Conservation (phyloP, 768 basidiomycete genomes). For the Russula compacta region DNA sequence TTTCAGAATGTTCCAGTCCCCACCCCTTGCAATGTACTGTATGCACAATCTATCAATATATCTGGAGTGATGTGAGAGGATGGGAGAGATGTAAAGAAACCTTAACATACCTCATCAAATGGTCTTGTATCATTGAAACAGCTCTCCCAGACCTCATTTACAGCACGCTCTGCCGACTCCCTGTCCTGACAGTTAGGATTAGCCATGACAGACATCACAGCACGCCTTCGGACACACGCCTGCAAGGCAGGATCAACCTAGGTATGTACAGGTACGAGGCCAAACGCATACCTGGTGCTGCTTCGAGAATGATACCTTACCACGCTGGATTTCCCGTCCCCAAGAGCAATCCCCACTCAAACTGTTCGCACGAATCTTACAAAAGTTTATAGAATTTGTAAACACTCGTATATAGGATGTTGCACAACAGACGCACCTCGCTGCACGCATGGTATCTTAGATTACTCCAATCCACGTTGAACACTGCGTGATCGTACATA, state of each 20-base stretch:
- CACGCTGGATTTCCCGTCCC: conserved; percentile 70
- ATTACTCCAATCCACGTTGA: conserved; percentile 88
- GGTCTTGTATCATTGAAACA: conserved; percentile 94
- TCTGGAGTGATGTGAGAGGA: not conserved
- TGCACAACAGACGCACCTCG: conserved; percentile 64
- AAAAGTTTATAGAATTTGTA: conserved; percentile 4
- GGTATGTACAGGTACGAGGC: conserved; percentile 14
- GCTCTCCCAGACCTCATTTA: conserved; percentile 96
- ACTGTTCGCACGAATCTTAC: conserved; percentile 89
- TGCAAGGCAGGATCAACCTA: conserved; percentile 26
- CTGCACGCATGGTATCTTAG: conserved; percentile 93
- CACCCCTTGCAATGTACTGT: not conserved
- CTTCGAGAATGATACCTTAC: conserved; percentile 74
- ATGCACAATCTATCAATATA: not conserved
- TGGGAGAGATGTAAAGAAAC: not conserved
- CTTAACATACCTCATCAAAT: conserved; percentile 76
- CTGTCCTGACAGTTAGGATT: conserved; percentile 74
- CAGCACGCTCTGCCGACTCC: conserved; percentile 75
- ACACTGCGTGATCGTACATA: conserved; percentile 91
- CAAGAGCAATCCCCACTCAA: conserved; percentile 90
- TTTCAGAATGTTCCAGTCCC: no score
- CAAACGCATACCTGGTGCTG: conserved; percentile 70
- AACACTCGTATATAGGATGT: not conserved
- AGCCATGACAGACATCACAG: conserved; percentile 67
- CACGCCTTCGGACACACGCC: conserved; percentile 87